These are phyloP conservation scores for Rhizopogon vesiculosus DNA, from an alignment of 768 basidiomycete genomes.

Conservation along the genomic window DNA sequence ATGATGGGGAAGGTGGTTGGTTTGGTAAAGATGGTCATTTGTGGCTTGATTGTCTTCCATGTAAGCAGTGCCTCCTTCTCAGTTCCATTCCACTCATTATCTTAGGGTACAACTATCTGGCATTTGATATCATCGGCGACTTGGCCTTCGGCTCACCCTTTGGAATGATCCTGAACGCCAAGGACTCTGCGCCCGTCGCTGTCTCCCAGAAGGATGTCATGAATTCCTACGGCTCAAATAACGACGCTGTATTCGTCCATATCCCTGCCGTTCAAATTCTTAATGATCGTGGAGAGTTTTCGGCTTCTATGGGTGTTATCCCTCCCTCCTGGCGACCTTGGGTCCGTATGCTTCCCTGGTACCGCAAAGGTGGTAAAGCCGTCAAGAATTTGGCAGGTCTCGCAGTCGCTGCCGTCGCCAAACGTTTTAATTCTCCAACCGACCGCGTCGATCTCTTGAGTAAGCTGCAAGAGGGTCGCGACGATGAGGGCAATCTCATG, in stretches of 20 bases:
- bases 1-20: slow-evolving; percentile 62
- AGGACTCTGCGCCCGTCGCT: slow-evolving; percentile 70
- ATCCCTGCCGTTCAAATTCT: slow-evolving; percentile 84
- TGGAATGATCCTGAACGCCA: slow-evolving; percentile 76
- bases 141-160: slow-evolving; percentile 86
- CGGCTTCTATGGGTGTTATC: slow-evolving; percentile 77
- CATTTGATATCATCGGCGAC: slow-evolving; percentile 81
- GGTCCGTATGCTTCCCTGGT: slow-evolving; percentile 71
- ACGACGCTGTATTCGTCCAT: slow-evolving; percentile 41
- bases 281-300: slow-evolving; percentile 84
- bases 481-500: slow-evolving; percentile 77
- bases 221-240: slow-evolving; percentile 46
- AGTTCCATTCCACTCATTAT: slow-evolving; percentile 5
- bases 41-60: slow-evolving; percentile 74
- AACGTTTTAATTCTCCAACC: slow-evolving; percentile 60
- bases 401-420: slow-evolving; percentile 75
- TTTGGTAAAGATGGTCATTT: slow-evolving; percentile 54
- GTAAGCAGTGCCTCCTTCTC: slow-evolving; percentile 23
- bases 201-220: slow-evolving; percentile 51
- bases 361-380: slow-evolving; percentile 56
- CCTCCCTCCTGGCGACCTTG: slow-evolving; percentile 69
- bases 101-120: slow-evolving; percentile 55
- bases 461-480: slow-evolving; percentile 74
- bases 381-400: slow-evolving; percentile 75
- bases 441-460: slow-evolving; percentile 80